phyloP scores from a whole-genome alignment of 495 filamentous ascomycete species.

The Podospora pseudocomata region DNA sequence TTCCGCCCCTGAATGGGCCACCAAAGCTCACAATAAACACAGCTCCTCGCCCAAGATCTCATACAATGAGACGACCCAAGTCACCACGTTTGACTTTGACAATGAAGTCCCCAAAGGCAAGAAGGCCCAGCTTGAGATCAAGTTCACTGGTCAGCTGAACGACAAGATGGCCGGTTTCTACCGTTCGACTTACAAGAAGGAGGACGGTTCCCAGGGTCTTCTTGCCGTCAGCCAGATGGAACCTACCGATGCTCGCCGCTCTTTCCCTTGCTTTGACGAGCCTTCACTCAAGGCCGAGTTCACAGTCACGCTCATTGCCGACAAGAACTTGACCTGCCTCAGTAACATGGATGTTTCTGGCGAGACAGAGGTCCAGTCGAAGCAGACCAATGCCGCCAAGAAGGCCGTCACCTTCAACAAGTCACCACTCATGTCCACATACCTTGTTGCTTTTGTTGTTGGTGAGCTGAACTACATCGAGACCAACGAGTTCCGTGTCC shows the following conservation, averaged over 20 bases:
- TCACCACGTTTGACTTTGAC: conserved; percentile 60
- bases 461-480: conserved; percentile 75
- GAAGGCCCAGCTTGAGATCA: conserved; percentile 62
- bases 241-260: conserved; percentile 69
- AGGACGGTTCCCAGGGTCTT: conserved; percentile 58
- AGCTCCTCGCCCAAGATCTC: conserved; percentile 52
- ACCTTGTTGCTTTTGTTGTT: conserved; percentile 71
- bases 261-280: conserved; percentile 78
- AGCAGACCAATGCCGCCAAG: conserved; percentile 52
- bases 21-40: conserved; percentile 19
- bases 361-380: conserved; percentile 57
- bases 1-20: background rate
- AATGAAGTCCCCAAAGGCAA: conserved; percentile 54
- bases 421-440: conserved; percentile 73
- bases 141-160: conserved; percentile 65
- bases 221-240: conserved; percentile 82
- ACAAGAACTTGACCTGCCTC: conserved; percentile 68
- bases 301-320: conserved; percentile 68
- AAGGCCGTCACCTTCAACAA: conserved; percentile 73
- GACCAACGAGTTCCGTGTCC: conserved; percentile 68
- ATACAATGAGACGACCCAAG: conserved; percentile 62
- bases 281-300: conserved; percentile 71
- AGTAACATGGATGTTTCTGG: conserved; percentile 77
- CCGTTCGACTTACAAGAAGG: conserved; percentile 67
- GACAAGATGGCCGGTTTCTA: conserved; percentile 84